These are phyloP conservation scores for Gigaspora rosea DNA, from an alignment of 192 early-diverging fungal genomes.

Conservation along the genomic window DNA sequence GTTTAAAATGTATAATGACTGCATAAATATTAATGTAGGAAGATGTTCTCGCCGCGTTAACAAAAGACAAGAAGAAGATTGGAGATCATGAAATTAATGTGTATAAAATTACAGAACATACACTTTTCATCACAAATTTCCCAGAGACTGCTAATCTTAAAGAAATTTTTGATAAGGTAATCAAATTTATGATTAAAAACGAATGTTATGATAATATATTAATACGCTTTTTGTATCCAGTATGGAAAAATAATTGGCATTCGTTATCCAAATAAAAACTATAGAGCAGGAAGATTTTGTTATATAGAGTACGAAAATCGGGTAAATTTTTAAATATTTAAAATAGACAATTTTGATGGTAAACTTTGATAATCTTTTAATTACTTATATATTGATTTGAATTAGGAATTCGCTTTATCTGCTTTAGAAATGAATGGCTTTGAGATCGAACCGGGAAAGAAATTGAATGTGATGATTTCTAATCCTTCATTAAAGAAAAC, in stretches of 20 bases:
- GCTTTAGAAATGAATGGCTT: constrained; percentile 15
- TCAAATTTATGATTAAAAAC: no score
- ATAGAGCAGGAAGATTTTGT: not conserved
- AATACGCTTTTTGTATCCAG: not conserved
- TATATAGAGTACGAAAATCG: constrained; percentile 22
- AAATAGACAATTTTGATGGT: not conserved
- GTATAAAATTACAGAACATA: not conserved
- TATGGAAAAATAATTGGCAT: constrained; percentile 23
- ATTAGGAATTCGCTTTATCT: constrained; percentile 7
- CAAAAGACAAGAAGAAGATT: constrained; percentile 25
- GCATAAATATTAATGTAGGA: not conserved
- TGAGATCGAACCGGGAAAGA: not conserved
- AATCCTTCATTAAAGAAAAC: constrained; percentile 15
- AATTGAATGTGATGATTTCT: constrained; percentile 11
- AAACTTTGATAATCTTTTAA: not conserved
- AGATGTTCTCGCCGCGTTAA: constrained; percentile 13
- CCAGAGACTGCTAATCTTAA: not conserved
- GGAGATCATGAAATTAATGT: constrained; percentile 20
- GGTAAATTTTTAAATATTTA: not conserved
- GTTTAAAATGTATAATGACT: not conserved
- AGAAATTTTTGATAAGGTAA: constrained; percentile 14
- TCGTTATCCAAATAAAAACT: not conserved
- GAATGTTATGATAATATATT: not conserved
- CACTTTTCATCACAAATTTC: constrained; percentile 21
- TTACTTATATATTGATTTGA: not conserved